Evolutionary conservation across 495 filamentous ascomycete species (phyloP).

Genomic region (Parathielavia appendiculata): DNA sequence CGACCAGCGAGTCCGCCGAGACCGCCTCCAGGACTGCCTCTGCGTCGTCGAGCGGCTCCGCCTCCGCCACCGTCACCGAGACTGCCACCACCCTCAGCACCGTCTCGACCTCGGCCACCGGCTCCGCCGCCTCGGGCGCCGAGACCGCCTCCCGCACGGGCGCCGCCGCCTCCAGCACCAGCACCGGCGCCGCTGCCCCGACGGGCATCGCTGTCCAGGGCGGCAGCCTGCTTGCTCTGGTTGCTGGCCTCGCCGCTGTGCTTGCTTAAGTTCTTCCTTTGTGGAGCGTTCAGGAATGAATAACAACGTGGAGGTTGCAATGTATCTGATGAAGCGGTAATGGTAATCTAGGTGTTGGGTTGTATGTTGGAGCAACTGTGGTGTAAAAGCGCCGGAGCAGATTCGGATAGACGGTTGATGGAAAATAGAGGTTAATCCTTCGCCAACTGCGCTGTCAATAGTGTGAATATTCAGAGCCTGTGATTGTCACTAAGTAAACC

Average conservation of each 20-base stretch:
- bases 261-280: conserved; percentile 9
- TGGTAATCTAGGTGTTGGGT: neutral
- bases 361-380: too few relatives aligned
- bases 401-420: neutral
- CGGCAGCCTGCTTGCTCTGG: conserved; percentile 18
- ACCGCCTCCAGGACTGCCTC: conserved; percentile 5
- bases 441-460: neutral
- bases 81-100: conserved; percentile 5
- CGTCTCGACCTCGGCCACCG: neutral
- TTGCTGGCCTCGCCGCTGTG: conserved; percentile 19
- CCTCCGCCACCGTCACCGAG: neutral
- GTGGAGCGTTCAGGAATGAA: neutral
- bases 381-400: neutral
- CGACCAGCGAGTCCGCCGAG: neutral
- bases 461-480: too few relatives aligned
- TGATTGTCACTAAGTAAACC: too few relatives aligned
- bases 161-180: neutral
- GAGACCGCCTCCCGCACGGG: neutral
- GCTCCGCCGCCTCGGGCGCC: neutral
- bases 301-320: neutral
- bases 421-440: too few relatives aligned
- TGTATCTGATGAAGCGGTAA: neutral
- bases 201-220: conserved; percentile 12
- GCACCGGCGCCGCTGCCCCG: conserved; percentile 5
- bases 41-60: neutral